These are phyloP conservation scores for Speleostelium caveatum DNA, from an alignment of 78 protist genomes.

Conservation along the genomic window DNA sequence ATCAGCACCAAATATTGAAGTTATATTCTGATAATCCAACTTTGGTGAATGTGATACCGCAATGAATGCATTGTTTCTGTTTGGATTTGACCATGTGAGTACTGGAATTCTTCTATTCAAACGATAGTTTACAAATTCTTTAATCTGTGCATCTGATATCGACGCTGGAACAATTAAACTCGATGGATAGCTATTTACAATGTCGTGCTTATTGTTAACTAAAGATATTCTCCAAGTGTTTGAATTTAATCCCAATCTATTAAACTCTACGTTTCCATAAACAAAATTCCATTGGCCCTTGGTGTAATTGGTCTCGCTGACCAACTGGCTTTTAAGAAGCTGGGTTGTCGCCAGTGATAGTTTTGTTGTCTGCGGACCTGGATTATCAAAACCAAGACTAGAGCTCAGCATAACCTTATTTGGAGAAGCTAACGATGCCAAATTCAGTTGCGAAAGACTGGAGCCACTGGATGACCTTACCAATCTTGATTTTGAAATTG, in stretches of 20 bases:
- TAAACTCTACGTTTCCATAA: conserved; percentile 18
- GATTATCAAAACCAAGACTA: not conserved
- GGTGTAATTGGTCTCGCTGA: not conserved
- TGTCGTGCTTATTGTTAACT: not conserved
- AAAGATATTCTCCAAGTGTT: conserved; percentile 11
- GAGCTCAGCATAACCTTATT: too few species aligned
- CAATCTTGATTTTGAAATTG: not conserved
- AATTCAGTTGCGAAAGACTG: not conserved
- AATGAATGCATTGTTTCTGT: not conserved
- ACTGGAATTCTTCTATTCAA: conserved; percentile 26
- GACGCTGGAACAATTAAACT: not conserved
- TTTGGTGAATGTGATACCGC: conserved; percentile 24
- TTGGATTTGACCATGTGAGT: conserved; percentile 14
- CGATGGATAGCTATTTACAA: not conserved
- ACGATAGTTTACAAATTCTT: conserved; percentile 11
- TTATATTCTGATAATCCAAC: not conserved
- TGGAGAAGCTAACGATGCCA: not conserved
- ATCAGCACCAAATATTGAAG: not conserved
- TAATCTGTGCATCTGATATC: not conserved
- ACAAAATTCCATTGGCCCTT: not conserved
- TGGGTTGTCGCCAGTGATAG: not conserved
- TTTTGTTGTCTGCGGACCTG: not conserved
- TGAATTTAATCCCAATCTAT: too few species aligned
- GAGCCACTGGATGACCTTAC: not conserved
- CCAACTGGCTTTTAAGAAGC: not conserved